phyloP scores from a whole-genome alignment of 164 flowering plant genomes.

The Tinospora cordifolia region DNA sequence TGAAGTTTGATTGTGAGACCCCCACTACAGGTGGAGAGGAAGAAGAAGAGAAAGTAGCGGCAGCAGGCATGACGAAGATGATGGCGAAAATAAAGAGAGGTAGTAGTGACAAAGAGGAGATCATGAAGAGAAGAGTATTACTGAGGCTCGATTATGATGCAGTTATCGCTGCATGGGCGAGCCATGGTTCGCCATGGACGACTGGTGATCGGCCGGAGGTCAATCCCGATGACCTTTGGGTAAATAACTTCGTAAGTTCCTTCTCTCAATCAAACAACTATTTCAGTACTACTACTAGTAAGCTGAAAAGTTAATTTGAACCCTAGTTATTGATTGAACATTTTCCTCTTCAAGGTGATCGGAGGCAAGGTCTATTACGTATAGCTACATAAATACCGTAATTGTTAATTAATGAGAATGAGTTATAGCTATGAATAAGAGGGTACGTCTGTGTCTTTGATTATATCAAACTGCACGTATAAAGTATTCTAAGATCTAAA shows the following conservation, averaged over 20 bases:
- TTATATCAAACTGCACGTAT: no score
- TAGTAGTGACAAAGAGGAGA: constrained; percentile 13
- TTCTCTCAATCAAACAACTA: not conserved
- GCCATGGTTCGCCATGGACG: constrained; percentile 71
- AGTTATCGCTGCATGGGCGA: constrained; percentile 65
- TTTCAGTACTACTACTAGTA: no score
- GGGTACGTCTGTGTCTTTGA: no score
- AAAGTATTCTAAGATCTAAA: no score
- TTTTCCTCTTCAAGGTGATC: no score
- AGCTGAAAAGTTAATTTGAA: no score
- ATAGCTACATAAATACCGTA: no score
- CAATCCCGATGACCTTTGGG: constrained; percentile 54
- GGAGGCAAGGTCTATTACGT: no score
- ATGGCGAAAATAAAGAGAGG: not conserved
- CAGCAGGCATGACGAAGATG: not conserved
- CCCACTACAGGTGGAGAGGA: constrained; percentile 37
- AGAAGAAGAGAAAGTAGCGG: constrained; percentile 27
- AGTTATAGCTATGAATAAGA: no score
- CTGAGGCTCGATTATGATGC: constrained; percentile 61
- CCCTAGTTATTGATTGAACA: no score
- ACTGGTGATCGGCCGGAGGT: constrained; percentile 52
- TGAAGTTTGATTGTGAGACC: constrained; percentile 49
- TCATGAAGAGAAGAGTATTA: constrained; percentile 20
- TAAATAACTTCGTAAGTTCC: constrained; percentile 39
- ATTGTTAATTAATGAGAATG: no score